Evolutionary conservation across 164 flowering plant species (phyloP).

Genomic region (Piper betle): DNA sequence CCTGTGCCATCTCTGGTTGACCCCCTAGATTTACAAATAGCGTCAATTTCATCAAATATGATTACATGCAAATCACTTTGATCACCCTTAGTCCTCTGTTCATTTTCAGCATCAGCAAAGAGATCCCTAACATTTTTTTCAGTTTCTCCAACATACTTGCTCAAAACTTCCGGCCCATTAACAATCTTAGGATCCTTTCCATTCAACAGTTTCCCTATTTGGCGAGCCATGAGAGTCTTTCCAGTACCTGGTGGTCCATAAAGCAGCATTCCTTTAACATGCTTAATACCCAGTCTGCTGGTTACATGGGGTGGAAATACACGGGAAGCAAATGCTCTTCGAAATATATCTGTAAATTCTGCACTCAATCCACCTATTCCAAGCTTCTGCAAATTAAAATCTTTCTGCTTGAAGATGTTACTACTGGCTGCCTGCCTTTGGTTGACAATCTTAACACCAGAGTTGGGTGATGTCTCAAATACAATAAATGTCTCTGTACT

Average conservation of each 20-base stretch:
- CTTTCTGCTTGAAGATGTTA: slow-evolving; percentile 83
- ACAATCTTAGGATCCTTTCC: slow-evolving; percentile 93
- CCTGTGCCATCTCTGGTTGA: slow-evolving; percentile 77
- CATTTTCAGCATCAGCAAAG: slow-evolving; percentile 70
- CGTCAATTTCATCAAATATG: slow-evolving; percentile 79
- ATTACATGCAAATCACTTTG: slow-evolving; percentile 71
- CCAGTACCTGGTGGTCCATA: slow-evolving; percentile 99
- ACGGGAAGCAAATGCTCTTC: slow-evolving; percentile 98
- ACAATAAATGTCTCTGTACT: slow-evolving; percentile 65
- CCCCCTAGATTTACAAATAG: slow-evolving; percentile 75
- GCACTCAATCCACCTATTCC: slow-evolving; percentile 96
- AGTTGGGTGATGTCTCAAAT: slow-evolving; percentile 68
- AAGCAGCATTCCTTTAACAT: slow-evolving; percentile 97
- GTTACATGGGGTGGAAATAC: slow-evolving; percentile 95
- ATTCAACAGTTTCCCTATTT: slow-evolving; percentile 90
- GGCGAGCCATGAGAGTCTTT: slow-evolving; percentile 95
- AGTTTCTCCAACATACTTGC: slow-evolving; percentile 70
- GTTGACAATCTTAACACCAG: slow-evolving; percentile 90
- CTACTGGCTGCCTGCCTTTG: slow-evolving; percentile 94
- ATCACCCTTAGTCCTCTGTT: slow-evolving; percentile 49
- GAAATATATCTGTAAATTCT: slow-evolving; percentile 94
- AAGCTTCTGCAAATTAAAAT: slow-evolving; percentile 72
- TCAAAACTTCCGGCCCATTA: slow-evolving; percentile 67
- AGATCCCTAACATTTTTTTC: slow-evolving; percentile 62
- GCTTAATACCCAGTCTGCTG: slow-evolving; percentile 83